Evolutionary conservation across 1,284 basidiomycete genomes (phyloP).

Genomic region (Ganoderma sp.): DNA sequence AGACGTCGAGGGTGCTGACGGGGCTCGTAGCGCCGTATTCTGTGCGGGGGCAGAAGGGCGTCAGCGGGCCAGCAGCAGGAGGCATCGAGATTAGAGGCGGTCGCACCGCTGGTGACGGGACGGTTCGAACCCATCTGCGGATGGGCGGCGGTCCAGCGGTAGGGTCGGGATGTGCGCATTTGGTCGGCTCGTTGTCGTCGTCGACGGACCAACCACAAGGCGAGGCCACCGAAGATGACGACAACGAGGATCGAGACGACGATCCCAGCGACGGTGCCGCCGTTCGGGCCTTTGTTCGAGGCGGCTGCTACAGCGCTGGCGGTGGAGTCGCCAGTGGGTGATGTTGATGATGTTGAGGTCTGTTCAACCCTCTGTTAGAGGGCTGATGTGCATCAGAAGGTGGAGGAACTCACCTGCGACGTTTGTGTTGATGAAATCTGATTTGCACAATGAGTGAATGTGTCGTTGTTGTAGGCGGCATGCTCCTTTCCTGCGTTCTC

Average conservation of each 20-base stretch:
- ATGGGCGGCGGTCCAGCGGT: not conserved
- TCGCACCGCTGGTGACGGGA: not conserved
- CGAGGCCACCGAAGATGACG: not conserved
- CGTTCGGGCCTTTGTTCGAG: not conserved
- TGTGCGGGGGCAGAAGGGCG: not conserved
- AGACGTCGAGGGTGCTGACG: not conserved
- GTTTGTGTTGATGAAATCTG: slow-evolving; percentile 1
- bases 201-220: not conserved
- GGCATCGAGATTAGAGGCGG: no score
- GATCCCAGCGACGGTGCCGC: slow-evolving; percentile 4
- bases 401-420: not conserved
- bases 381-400: not conserved
- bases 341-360: not conserved
- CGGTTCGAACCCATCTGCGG: not conserved
- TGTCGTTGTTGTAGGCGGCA: slow-evolving; percentile 19
- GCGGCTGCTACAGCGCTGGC: not conserved
- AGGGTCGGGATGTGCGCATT: not conserved
- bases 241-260: not conserved
- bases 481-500: slow-evolving; percentile 22
- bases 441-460: slow-evolving; percentile 23
- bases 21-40: not conserved
- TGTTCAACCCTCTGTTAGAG: not conserved
- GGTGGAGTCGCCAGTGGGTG: not conserved
- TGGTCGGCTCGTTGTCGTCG: not conserved
- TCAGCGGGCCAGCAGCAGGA: not conserved